Percentiles rank a stretch among this genome's conserved stretches.
Evolutionary conservation across 1,284 basidiomycete genomes (phyloP).

Genomic region (Ceratorhiza oryzae-sativae): DNA sequence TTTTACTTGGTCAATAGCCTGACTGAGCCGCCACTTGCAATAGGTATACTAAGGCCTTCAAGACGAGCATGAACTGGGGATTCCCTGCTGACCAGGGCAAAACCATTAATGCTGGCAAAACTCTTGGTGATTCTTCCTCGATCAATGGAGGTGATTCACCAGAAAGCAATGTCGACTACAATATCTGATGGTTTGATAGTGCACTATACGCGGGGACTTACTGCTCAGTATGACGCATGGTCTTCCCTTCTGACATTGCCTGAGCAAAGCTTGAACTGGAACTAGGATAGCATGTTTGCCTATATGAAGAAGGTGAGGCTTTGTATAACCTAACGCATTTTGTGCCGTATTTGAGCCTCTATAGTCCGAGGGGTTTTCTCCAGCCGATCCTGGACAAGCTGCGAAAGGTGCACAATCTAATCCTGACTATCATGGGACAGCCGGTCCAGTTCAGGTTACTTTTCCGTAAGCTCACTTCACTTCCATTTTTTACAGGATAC

Average conservation of each 20-base stretch:
- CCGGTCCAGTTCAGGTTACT: constrained; percentile 62
- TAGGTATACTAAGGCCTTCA: constrained; percentile 52
- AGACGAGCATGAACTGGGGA: constrained; percentile 58
- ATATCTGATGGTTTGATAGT: background rate
- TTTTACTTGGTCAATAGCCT: background rate
- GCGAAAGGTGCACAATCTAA: constrained; percentile 59
- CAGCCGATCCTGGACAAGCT: constrained; percentile 60
- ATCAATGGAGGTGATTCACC: constrained; percentile 65
- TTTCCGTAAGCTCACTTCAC: constrained; percentile 46
- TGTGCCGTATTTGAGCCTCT: too few relatives aligned
- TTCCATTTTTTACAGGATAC: background rate
- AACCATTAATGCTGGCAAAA: constrained; percentile 60
- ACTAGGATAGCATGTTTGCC: constrained; percentile 60
- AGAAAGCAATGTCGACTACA: background rate
- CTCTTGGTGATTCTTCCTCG: constrained; percentile 65
- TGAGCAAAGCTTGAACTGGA: constrained; percentile 58
- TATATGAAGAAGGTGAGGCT: constrained; percentile 60
- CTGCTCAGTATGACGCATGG: constrained; percentile 66
- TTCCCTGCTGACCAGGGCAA: constrained; percentile 60
- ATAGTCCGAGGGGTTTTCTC: constrained; percentile 61
- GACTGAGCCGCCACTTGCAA: background rate
- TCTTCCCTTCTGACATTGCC: constrained; percentile 58
- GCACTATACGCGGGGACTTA: constrained; percentile 58
- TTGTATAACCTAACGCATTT: too few relatives aligned
- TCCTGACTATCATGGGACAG: constrained; percentile 57